Percentiles rank a stretch among this genome's conserved stretches.
Evolutionary conservation across 1,284 basidiomycete species (phyloP).

Genomic region (Ganoderma lucidum): DNA sequence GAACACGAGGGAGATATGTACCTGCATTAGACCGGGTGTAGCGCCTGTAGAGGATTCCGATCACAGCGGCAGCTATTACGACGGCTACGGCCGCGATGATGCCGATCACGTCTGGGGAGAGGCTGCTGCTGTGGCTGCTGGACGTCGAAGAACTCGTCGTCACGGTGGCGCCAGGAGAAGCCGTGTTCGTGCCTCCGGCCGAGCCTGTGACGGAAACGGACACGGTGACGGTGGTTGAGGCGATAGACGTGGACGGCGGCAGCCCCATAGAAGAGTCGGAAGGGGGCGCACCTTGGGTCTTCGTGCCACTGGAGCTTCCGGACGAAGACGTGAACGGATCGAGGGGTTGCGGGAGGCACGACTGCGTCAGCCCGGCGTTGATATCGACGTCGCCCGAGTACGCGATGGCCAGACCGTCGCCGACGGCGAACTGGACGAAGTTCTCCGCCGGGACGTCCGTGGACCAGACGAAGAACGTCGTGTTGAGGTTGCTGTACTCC

Average conservation of each 20-base stretch:
- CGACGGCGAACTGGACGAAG: neutral
- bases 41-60: neutral
- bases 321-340: neutral
- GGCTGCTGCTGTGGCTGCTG: neutral
- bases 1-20: neutral
- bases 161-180: no score
- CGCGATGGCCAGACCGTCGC: neutral
- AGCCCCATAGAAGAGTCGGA: neutral
- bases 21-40: neutral
- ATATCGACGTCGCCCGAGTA: neutral
- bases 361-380: neutral
- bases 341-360: neutral
- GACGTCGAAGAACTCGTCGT: neutral
- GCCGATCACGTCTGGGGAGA: slow-evolving; percentile 3
- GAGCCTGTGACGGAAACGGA: slow-evolving; percentile 2
- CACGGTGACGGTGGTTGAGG: slow-evolving; percentile 1
- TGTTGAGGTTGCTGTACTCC: neutral
- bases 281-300: neutral
- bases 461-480: slow-evolving; percentile 3
- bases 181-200: neutral
- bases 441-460: neutral
- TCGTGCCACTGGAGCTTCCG: neutral
- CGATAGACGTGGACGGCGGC: neutral
- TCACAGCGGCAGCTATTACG: neutral
- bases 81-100: neutral